Conservation (phyloP, 2,329 filamentous ascomycete species). For the Thielaviopsis cerberus region DNA sequence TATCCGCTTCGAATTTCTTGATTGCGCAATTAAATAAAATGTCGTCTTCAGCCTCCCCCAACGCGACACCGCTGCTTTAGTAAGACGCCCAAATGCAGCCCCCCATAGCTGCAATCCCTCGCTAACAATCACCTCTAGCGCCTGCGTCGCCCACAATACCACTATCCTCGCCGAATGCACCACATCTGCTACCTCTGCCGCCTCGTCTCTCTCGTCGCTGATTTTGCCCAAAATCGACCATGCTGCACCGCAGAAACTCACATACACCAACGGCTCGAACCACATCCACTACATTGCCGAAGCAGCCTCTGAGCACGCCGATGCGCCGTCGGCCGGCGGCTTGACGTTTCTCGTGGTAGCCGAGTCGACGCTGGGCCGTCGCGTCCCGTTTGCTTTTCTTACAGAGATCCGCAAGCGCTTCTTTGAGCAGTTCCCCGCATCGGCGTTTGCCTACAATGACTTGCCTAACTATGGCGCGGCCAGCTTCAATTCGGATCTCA, state of each 20-base stretch:
- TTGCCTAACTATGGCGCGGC: slow-evolving; percentile 82
- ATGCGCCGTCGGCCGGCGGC: slow-evolving; percentile 48
- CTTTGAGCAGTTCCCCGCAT: slow-evolving; percentile 47
- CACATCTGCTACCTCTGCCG: slow-evolving; percentile 62
- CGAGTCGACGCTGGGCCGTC: slow-evolving; percentile 60
- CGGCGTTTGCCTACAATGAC: slow-evolving; percentile 49
- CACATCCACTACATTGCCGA: slow-evolving; percentile 94
- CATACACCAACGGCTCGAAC: slow-evolving; percentile 77
- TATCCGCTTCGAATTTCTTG: neutral
- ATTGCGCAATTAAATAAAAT: slow-evolving; percentile 33
- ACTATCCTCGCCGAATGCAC: slow-evolving; percentile 92
- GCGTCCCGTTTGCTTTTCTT: slow-evolving; percentile 83
- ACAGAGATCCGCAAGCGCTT: slow-evolving; percentile 82
- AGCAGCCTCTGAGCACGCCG: slow-evolving; percentile 47
- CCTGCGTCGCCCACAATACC: slow-evolving; percentile 82
- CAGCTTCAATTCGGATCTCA: slow-evolving; percentile 66
- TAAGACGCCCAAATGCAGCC: slow-evolving; percentile 24
- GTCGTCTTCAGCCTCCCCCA: slow-evolving; percentile 48
- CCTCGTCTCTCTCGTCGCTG: slow-evolving; percentile 73
- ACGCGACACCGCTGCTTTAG: slow-evolving; percentile 52
- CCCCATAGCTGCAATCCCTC: slow-evolving; percentile 4
- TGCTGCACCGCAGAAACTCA: slow-evolving; percentile 63
- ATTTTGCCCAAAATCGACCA: slow-evolving; percentile 93
- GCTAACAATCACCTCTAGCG: slow-evolving; percentile 31
- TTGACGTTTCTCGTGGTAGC: slow-evolving; percentile 86